A percentile compares a stretch with the other conserved stretches of the same genome.
phyloP scores from a whole-genome alignment of 1,284 basidiomycete species.

The Heliocybe sulcata region DNA sequence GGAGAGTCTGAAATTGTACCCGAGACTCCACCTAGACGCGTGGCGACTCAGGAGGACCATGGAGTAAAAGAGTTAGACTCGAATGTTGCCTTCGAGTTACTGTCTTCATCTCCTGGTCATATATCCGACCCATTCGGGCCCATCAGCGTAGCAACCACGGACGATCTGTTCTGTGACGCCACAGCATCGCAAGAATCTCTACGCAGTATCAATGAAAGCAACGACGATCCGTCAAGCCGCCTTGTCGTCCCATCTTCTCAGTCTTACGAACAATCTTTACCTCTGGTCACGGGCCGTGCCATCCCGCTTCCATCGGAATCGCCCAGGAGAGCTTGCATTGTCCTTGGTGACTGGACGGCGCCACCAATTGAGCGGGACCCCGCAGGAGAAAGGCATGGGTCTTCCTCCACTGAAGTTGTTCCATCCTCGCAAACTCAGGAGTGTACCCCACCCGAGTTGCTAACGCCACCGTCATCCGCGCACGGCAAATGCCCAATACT shows the following conservation, averaged over 20 bases:
- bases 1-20: neutral
- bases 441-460: neutral
- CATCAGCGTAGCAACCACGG: too few species aligned
- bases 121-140: too few species aligned
- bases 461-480: neutral
- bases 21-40: neutral
- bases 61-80: neutral
- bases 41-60: neutral
- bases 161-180: too few species aligned
- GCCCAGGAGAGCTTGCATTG: neutral
- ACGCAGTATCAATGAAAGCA: neutral
- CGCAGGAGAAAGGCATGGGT: neutral
- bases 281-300: neutral
- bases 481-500: neutral
- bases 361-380: neutral
- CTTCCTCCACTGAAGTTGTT: neutral
- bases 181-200: too few species aligned
- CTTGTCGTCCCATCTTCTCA: neutral
- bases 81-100: too few species aligned
- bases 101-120: too few species aligned
- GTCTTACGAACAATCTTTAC: neutral
- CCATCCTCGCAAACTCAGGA: slow-evolving; percentile 1
- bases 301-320: neutral
- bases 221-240: neutral
- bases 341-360: neutral